Conservation (phyloP, 1,284 basidiomycete genomes). For the Papiliotrema fonsecae region DNA sequence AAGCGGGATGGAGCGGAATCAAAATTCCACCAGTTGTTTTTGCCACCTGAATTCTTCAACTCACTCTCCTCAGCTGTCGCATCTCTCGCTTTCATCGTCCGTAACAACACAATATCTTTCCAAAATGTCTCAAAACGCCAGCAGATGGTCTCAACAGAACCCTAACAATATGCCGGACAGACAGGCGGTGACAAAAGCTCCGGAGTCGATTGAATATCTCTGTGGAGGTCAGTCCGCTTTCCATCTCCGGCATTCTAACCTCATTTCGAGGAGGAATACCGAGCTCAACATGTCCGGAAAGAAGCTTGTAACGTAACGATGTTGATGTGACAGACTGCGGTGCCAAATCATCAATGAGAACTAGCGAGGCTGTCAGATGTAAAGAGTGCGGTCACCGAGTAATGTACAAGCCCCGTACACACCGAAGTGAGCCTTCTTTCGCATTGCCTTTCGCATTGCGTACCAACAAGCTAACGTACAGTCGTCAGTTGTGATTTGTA, state of each 20-base stretch:
- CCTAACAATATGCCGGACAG: constrained; percentile 36
- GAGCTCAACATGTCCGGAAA: not conserved
- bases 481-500: not conserved
- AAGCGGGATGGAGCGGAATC: no score
- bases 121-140: no score
- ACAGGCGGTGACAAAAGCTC: constrained; percentile 26
- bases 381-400: constrained; percentile 96
- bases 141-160: constrained; percentile 23
- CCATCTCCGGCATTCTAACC: not conserved
- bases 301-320: not conserved
- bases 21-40: no score
- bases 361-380: constrained; percentile 93
- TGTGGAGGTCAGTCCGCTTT: constrained; percentile 67
- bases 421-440: constrained; percentile 66
- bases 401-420: constrained; percentile 98
- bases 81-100: no score
- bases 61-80: constrained; percentile 17
- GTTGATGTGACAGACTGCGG: constrained; percentile 68
- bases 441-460: not conserved
- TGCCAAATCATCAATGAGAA: constrained; percentile 84
- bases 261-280: constrained; percentile 6
- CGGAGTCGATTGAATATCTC: constrained; percentile 75
- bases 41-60: not conserved
- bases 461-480: not conserved
- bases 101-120: no score